Evolutionary conservation across 2,329 filamentous ascomycete genomes (phyloP).

Genomic region (Ilyonectria mors-panacis): DNA sequence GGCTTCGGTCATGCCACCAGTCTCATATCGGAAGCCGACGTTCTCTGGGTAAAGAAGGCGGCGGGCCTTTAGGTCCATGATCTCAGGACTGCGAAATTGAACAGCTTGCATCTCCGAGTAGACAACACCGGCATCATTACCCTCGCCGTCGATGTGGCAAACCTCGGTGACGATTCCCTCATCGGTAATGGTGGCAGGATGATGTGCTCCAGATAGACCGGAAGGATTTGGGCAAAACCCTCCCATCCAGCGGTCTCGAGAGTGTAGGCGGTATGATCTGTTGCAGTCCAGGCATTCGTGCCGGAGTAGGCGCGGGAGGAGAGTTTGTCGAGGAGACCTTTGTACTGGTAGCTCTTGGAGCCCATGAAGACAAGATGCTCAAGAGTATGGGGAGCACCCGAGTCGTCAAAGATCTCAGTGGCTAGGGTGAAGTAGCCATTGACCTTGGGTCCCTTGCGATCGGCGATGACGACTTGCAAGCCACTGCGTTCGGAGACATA

Average conservation of each 20-base stretch:
- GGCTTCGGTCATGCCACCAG: slow-evolving; percentile 96
- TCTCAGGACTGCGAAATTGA: slow-evolving; percentile 85
- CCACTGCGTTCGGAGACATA: slow-evolving; percentile 97
- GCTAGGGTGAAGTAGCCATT: slow-evolving; percentile 95
- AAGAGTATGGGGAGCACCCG: slow-evolving; percentile 90
- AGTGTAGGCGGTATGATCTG: slow-evolving; percentile 96
- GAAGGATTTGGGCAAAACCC: slow-evolving; percentile 93
- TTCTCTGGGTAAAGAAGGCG: slow-evolving; percentile 89
- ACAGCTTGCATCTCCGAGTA: slow-evolving; percentile 99
- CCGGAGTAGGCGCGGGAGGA: slow-evolving; percentile 92
- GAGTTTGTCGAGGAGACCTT: slow-evolving; percentile 94
- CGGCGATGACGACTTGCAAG: slow-evolving; percentile 93
- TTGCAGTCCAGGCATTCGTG: slow-evolving; percentile 98
- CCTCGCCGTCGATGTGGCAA: slow-evolving; percentile 93
- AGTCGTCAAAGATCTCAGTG: slow-evolving; percentile 98
- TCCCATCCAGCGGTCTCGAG: slow-evolving; percentile 97
- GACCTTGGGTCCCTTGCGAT: slow-evolving; percentile 94
- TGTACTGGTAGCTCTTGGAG: slow-evolving; percentile 93
- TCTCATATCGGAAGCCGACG: slow-evolving; percentile 96
- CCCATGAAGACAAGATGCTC: slow-evolving; percentile 91
- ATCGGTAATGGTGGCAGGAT: slow-evolving; percentile 91
- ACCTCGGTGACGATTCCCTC: slow-evolving; percentile 96
- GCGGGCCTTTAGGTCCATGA: slow-evolving; percentile 89
- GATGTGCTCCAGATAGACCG: slow-evolving; percentile 95
- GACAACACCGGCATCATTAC: slow-evolving; percentile 95